These are phyloP conservation scores for Tagetes erecta DNA, from an alignment of 129 eudicot genomes.

Conservation along the genomic window DNA sequence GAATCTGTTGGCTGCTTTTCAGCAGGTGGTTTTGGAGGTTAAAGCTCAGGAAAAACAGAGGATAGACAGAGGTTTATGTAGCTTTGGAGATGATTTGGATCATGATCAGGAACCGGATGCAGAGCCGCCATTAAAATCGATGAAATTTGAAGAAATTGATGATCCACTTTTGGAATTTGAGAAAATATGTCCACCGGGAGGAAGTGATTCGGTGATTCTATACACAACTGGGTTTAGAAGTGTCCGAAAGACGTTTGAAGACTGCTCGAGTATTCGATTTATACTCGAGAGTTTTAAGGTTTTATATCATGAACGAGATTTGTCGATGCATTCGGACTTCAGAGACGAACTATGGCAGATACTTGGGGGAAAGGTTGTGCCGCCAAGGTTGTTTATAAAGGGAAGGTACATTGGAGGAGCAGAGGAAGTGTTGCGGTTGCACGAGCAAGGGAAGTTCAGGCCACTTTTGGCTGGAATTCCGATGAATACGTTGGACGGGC, in stretches of 20 bases:
- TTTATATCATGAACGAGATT: conserved; percentile 63
- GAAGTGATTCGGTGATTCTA: conserved; percentile 58
- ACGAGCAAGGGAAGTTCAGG: conserved; percentile 74
- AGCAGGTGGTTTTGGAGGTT: conserved; percentile 61
- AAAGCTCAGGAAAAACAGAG: conserved; percentile 52
- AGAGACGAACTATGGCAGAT: conserved; percentile 74
- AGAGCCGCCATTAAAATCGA: conserved; percentile 44
- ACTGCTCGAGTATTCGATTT: conserved; percentile 66
- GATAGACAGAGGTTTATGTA: conserved; percentile 25
- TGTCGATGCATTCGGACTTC: conserved; percentile 75
- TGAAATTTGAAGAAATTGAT: conserved; percentile 40
- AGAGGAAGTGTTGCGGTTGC: conserved; percentile 66
- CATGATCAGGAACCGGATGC: conserved; percentile 17
- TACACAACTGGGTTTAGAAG: conserved; percentile 89
- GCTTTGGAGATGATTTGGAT: conserved; percentile 10
- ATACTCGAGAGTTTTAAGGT: conserved; percentile 59
- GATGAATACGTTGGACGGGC: conserved; percentile 33
- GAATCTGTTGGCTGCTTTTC: conserved; percentile 66
- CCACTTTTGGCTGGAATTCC: conserved; percentile 67
- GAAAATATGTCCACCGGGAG: conserved; percentile 85
- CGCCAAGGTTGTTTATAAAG: conserved; percentile 78
- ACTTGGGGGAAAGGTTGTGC: conserved; percentile 64
- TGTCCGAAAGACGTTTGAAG: conserved; percentile 83
- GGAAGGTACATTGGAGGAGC: conserved; percentile 92
- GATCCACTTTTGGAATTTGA: conserved; percentile 56